Base-by-base conservation (phyloP, 345 rosid genomes). In the Crucihimalaya himalaica region DNA sequence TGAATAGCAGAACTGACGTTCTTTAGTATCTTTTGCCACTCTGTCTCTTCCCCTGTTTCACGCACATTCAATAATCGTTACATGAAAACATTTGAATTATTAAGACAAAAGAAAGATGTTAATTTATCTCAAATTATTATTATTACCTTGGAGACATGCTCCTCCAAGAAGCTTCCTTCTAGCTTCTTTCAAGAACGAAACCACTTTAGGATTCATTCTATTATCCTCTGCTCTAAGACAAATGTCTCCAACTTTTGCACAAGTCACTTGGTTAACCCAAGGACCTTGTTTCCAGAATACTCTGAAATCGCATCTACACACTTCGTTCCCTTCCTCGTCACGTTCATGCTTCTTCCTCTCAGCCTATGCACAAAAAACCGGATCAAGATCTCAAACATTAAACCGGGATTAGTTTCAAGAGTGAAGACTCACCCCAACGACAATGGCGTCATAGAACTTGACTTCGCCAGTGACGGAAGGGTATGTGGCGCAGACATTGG, bases 261-360 rank as follows among this genome's bases (percentile, higher is more conserved):
- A 39, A 0, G 80, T 77, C n/a, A 50, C 13, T 3, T 57, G 5
- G 12, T 56, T 15, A 8, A 12, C 15, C 12, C 15, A 71, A 63
- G 80, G 72, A 16, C 80, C 80, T 47, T 39, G 60, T 45, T 64
- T 64, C 80, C 80, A 77, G n/a, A 2, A 40, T 5, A 77, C 68
- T 5, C 5, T 21, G 42, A 70, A 77, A 7, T 6, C n/a, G 16
- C 76, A 77, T 5, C 47, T 47, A 37, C 80, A 77, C 28, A 70
- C 62, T 56, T 77, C 71, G 20, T 5, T 40, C 7, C 62, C 76
- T 57, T 77, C 61, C 29, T 77, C 72, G 14, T 70, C 71, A 12
- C 11, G 0, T 3, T 27, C 80, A 40, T 77, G 80, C 28, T 48
- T 65, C 61, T 2, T 29, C 56, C 76, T 71, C 21, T 57, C 9